Base-by-base conservation (phyloP, 2,329 filamentous ascomycete species). In the Dactylellina haptotyla region DNA sequence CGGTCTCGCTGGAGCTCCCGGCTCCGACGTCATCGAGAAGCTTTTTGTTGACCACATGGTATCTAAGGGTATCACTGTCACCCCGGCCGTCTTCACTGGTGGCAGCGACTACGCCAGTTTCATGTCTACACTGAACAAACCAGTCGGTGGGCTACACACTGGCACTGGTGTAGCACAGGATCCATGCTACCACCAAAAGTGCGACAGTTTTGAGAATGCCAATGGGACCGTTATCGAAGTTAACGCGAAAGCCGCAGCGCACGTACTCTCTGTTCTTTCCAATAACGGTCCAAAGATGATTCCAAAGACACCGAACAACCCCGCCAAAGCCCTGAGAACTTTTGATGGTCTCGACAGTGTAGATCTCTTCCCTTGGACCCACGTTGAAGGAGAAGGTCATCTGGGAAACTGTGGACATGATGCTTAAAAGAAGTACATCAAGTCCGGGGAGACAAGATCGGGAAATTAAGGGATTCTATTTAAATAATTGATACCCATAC, bases 91-190 rank as follows among this genome's bases (percentile, higher is more conserved):
- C 3, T 78, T 82, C 45, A 80, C 80, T 0, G 80, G 79, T 5
- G 78, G 46, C 53, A 80, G 77, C 14, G 79, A 80, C 28, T 80
- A 79, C 61, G 78, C 75, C 2, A 61, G 65, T 4, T 82, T 81
- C 74, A 80, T 81, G 79, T 75, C 77, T 39, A 75, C 76, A 2
- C 77, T 81, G 3, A 75, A 77, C 41, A 81, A 81, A 61, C 80
- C 81, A 1, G 78, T 81, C 30, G 80, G 80, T 0, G 80, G 79
- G n/a, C 69, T 82, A 9, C 78, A 81, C 73, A 81, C 80, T 0
- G 80, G 80, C 9, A 75, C 75, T 6, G 77, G 78, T 12, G 69
- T 76, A 1, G 75, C 65, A 0, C 75, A 78, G 45, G 80, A 82
- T 62, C 78, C 79, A 2, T 82, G 80, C 74, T 82, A 81, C 57